These are phyloP conservation scores for Boletus fagicola DNA, from an alignment of 768 basidiomycete genomes.

Conservation along the genomic window DNA sequence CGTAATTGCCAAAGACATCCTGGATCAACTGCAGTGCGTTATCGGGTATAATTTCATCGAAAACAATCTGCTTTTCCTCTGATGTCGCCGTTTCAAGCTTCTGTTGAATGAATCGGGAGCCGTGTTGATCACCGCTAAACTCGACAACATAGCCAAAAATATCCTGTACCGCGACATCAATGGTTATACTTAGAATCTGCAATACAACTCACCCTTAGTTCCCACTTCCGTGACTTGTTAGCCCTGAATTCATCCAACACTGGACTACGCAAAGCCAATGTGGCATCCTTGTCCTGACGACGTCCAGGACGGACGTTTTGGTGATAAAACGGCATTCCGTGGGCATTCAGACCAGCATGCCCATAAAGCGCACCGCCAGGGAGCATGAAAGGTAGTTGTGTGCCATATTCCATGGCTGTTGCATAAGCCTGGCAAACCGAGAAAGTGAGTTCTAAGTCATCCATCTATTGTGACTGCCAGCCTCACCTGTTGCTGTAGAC, in stretches of 20 bases:
- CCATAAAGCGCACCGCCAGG: constrained; percentile 46
- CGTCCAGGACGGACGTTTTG: constrained; percentile 44
- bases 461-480: constrained; percentile 8
- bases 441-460: neutral
- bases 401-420: constrained; percentile 47
- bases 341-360: constrained; percentile 34
- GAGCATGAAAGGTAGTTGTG: constrained; percentile 45
- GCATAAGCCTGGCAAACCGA: constrained; percentile 38
- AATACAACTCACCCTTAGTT: constrained; percentile 56
- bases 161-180: constrained; percentile 51
- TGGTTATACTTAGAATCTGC: neutral
- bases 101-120: constrained; percentile 97
- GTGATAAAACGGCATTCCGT: constrained; percentile 36
- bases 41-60: constrained; percentile 82
- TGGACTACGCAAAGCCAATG: constrained; percentile 56
- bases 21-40: constrained; percentile 75
- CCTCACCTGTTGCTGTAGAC: constrained; percentile 47
- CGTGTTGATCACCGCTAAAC: constrained; percentile 92
- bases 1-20: constrained; percentile 97
- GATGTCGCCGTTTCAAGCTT: constrained; percentile 73
- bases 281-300: constrained; percentile 41
- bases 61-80: constrained; percentile 77
- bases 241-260: constrained; percentile 83
- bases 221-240: constrained; percentile 79
- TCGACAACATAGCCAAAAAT: constrained; percentile 83